Percentiles rank a stretch among this genome's conserved stretches.
Conservation (phyloP, 768 basidiomycete species). For the Amanita thiersii region DNA sequence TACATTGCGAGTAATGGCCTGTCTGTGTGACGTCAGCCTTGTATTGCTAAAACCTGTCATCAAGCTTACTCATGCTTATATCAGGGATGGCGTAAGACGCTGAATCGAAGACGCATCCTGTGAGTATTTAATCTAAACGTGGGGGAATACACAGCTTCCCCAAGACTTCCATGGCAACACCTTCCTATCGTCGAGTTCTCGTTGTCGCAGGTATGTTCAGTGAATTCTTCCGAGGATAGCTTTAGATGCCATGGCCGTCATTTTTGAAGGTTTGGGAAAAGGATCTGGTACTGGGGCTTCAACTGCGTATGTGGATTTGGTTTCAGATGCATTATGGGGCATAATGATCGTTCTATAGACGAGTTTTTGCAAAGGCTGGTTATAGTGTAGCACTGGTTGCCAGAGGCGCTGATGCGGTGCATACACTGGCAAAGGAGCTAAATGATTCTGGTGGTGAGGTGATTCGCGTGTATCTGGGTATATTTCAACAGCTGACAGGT, state of each 20-base stretch:
- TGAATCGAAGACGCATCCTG: no score
- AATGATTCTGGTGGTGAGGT: constrained; percentile 54
- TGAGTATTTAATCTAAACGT: no score
- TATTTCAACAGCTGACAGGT: background rate
- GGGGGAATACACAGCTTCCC: no score
- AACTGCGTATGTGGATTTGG: constrained; percentile 36
- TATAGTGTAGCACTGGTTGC: constrained; percentile 64
- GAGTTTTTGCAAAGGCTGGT: constrained; percentile 51
- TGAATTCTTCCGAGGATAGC: background rate
- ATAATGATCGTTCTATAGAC: constrained; percentile 25
- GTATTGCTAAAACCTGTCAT: no score
- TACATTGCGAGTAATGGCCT: no score
- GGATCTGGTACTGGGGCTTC: constrained; percentile 49
- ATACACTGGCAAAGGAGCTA: constrained; percentile 45
- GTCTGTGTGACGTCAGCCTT: no score
- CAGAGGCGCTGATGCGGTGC: constrained; percentile 43
- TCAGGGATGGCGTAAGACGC: no score
- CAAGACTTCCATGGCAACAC: constrained; percentile 26
- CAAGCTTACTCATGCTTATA: no score
- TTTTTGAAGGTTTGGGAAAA: constrained; percentile 31
- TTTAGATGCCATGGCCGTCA: constrained; percentile 5
- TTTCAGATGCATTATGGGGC: background rate
- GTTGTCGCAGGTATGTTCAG: constrained; percentile 47
- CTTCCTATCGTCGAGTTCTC: constrained; percentile 37
- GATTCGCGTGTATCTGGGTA: constrained; percentile 9